phyloP scores from a whole-genome alignment of 2,329 filamentous ascomycete genomes.

The Pseudogymnoascus sp. region DNA sequence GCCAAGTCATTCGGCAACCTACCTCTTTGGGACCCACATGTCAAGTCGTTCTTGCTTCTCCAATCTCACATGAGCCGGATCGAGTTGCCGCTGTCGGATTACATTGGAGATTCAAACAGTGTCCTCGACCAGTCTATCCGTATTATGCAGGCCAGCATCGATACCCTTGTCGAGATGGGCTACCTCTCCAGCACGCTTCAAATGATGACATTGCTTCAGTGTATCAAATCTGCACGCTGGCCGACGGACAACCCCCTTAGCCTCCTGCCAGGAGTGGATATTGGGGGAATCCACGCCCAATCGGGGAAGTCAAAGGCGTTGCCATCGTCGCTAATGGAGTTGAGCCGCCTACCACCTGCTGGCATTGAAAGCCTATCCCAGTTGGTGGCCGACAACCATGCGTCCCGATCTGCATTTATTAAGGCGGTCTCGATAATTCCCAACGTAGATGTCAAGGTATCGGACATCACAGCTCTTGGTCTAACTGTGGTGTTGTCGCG shows the following conservation, averaged over 20 bases:
- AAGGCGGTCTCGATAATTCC: conserved; percentile 62
- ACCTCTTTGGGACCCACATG: conserved; percentile 97
- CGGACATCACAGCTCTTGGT: conserved; percentile 51
- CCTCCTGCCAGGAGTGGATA: conserved; percentile 67
- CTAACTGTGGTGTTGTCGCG: conserved; percentile 58
- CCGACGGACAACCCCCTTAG: conserved; percentile 70
- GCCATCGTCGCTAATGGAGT: conserved; percentile 16
- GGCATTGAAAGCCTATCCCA: conserved; percentile 33
- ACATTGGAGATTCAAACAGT: conserved; percentile 83
- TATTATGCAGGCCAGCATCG: conserved; percentile 91
- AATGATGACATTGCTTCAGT: conserved; percentile 82
- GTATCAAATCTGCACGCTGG: conserved; percentile 89
- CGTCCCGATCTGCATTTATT: conserved; percentile 30
- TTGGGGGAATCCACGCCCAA: conserved; percentile 25
- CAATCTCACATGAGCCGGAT: conserved; percentile 94
- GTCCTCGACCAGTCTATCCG: conserved; percentile 95
- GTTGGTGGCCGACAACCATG: conserved; percentile 33
- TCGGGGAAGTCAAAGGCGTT: neutral
- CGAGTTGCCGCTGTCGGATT: conserved; percentile 88
- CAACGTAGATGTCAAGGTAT: conserved; percentile 53
- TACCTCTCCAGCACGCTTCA: conserved; percentile 66
- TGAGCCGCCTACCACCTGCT: conserved; percentile 1
- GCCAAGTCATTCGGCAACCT: conserved; percentile 49
- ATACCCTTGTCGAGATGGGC: conserved; percentile 85
- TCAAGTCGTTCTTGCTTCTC: conserved; percentile 87